Conservation (phyloP, 306 rosid genomes). For the Quercus aquifolioides region DNA sequence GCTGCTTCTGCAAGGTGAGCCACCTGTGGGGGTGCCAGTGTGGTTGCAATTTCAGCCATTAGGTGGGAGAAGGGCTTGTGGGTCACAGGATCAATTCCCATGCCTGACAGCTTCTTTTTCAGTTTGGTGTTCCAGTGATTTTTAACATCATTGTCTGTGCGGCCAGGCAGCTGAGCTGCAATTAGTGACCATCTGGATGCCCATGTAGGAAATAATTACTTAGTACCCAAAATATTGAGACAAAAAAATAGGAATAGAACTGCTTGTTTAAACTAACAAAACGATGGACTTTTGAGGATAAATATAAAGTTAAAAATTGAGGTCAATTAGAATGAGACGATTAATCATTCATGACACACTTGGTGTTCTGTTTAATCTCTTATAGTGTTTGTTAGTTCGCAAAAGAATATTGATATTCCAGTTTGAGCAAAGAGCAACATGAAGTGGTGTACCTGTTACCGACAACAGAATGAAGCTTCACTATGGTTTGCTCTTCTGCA, state of each 20-base stretch:
- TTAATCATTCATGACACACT: too few species aligned
- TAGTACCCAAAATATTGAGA: background rate
- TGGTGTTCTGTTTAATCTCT: background rate
- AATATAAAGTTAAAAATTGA: background rate
- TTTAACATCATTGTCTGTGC: constrained; percentile 80
- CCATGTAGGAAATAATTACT: constrained; percentile 6
- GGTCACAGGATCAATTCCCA: constrained; percentile 81
- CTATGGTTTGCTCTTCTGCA: constrained; percentile 80
- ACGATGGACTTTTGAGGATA: background rate
- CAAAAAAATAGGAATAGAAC: background rate
- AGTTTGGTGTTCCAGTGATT: constrained; percentile 87
- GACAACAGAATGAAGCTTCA: constrained; percentile 84
- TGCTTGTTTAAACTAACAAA: background rate
- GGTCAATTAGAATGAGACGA: background rate
- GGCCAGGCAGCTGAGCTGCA: constrained; percentile 74
- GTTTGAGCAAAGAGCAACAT: background rate
- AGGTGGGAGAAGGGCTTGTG: constrained; percentile 83
- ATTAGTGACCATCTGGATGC: constrained; percentile 78
- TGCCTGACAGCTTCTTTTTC: constrained; percentile 67
- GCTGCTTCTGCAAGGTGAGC: constrained; percentile 89
- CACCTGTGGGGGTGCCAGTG: constrained; percentile 74
- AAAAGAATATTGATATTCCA: background rate
- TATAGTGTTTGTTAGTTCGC: background rate
- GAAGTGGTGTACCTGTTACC: constrained; percentile 64
- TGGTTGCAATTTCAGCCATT: constrained; percentile 90